Percentiles rank a stretch among this genome's conserved stretches.
phyloP scores from a whole-genome alignment of 2,329 filamentous ascomycete species.

The Phialophora tarda region DNA sequence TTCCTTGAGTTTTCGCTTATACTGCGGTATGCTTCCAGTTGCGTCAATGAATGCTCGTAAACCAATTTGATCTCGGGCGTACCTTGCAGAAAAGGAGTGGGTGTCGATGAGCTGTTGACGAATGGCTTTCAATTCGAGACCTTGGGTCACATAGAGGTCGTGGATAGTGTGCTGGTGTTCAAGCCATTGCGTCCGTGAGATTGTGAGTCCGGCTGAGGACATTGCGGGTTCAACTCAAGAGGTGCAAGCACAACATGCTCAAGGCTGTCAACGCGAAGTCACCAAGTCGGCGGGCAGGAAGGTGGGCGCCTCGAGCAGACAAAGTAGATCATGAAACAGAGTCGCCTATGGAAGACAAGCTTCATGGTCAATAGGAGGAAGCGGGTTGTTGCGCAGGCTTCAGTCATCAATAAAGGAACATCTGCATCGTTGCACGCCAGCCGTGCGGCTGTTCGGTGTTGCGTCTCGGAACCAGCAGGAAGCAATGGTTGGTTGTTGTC shows the following conservation, averaged over 20 bases:
- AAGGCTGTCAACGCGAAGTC: background rate
- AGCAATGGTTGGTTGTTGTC: background rate
- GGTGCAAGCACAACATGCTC: background rate
- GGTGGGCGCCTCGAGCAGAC: background rate
- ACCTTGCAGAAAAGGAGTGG: conserved; percentile 17
- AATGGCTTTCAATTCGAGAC: background rate
- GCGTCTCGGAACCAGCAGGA: too few relatives aligned
- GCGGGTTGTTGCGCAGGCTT: background rate
- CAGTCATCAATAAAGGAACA: background rate
- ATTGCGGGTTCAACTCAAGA: background rate
- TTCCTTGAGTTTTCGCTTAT: conserved; percentile 24
- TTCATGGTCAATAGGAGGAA: background rate
- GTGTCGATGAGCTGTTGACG: conserved; percentile 8
- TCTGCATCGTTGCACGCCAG: background rate
- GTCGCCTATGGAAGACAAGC: background rate
- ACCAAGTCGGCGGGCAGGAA: background rate
- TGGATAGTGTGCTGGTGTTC: conserved; percentile 5
- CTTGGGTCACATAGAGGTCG: conserved; percentile 7
- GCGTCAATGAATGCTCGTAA: background rate
- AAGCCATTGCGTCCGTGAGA: background rate
- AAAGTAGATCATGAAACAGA: background rate
- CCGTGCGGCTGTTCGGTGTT: background rate
- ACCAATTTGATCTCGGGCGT: background rate
- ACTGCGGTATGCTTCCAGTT: conserved; percentile 7
- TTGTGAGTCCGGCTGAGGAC: background rate